phyloP scores from a whole-genome alignment of 768 basidiomycete species.

The Panaeolus cyanescens region DNA sequence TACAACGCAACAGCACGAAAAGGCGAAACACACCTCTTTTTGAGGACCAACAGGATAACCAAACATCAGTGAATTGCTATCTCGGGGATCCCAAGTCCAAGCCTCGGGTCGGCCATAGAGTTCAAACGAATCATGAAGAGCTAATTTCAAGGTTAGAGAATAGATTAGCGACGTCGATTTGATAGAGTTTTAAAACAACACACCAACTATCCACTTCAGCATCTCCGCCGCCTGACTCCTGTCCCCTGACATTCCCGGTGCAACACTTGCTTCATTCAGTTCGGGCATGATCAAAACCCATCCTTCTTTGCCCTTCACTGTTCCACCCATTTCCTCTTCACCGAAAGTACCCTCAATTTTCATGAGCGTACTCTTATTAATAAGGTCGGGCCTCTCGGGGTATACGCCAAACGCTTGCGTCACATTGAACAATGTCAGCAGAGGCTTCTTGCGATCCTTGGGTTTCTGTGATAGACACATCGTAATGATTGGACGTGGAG shows the following conservation, averaged over 20 bases:
- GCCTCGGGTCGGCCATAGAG: slow-evolving; percentile 86
- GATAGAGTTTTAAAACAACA: slow-evolving; percentile 24
- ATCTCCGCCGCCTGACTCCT: slow-evolving; percentile 75
- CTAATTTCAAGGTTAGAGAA: slow-evolving; percentile 42
- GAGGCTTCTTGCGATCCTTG: slow-evolving; percentile 72
- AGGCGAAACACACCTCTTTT: slow-evolving; percentile 69
- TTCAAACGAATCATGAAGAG: slow-evolving; percentile 82
- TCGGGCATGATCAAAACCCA: slow-evolving; percentile 95
- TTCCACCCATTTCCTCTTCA: slow-evolving; percentile 68
- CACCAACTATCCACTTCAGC: slow-evolving; percentile 89
- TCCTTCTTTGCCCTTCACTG: slow-evolving; percentile 72
- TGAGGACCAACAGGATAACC: slow-evolving; percentile 87
- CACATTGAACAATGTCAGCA: slow-evolving; percentile 69
- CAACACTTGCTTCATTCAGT: slow-evolving; percentile 22
- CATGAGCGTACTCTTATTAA: slow-evolving; percentile 85
- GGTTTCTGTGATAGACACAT: slow-evolving; percentile 67
- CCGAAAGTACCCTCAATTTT: slow-evolving; percentile 88
- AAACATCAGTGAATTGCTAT: slow-evolving; percentile 86
- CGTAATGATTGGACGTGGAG: slow-evolving; percentile 44
- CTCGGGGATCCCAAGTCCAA: slow-evolving; percentile 90
- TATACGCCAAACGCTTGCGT: slow-evolving; percentile 94
- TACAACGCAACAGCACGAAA: neutral
- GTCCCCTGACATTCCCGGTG: slow-evolving; percentile 16
- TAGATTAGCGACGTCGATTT: slow-evolving; percentile 10
- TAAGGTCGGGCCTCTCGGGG: slow-evolving; percentile 92